Evolutionary conservation across 2,329 filamentous ascomycete genomes (phyloP).

Genomic region (Polytolypa hystricis): DNA sequence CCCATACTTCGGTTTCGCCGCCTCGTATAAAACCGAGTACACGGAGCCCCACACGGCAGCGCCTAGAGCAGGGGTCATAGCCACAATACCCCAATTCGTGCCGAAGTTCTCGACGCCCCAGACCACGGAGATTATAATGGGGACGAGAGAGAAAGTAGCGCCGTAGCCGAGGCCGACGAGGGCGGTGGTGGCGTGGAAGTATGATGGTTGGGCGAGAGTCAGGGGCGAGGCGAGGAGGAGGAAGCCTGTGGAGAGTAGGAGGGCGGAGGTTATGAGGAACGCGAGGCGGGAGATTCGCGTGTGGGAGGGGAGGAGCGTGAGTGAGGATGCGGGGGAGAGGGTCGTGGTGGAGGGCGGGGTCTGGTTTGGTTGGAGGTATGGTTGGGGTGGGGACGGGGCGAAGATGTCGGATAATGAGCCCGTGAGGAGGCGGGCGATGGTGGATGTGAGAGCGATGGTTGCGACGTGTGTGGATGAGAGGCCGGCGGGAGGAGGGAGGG

Average conservation of each 20-base stretch:
- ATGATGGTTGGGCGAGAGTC: conserved; percentile 63
- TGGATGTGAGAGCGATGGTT: conserved; percentile 82
- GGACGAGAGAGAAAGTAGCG: conserved; percentile 76
- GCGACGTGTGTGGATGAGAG: conserved; percentile 75
- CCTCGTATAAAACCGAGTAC: conserved; percentile 51
- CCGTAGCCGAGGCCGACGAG: conserved; percentile 87
- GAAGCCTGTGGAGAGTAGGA: conserved; percentile 65
- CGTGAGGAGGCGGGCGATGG: conserved; percentile 76
- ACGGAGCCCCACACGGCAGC: conserved; percentile 82
- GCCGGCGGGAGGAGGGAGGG: conserved; percentile 43
- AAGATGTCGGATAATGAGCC: conserved; percentile 82
- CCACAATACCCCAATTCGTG: conserved; percentile 94
- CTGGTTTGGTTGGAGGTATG: conserved; percentile 37
- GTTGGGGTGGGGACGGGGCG: conserved; percentile 55
- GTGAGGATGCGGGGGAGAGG: conserved; percentile 24
- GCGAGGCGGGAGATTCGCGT: conserved; percentile 70
- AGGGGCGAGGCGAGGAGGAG: conserved; percentile 68
- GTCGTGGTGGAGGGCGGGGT: conserved; percentile 21
- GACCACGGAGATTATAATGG: conserved; percentile 89
- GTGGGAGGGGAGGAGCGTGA: conserved; percentile 33
- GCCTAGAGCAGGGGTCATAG: conserved; percentile 78
- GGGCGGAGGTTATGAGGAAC: conserved; percentile 66
- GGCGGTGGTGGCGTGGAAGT: conserved; percentile 78
- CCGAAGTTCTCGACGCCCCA: conserved; percentile 99
- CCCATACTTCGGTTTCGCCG: conserved; percentile 30